A percentile compares a stretch with the other conserved stretches of the same genome.
Evolutionary conservation across 306 rosid species (phyloP).

Genomic region (Spatholobus suberectus): DNA sequence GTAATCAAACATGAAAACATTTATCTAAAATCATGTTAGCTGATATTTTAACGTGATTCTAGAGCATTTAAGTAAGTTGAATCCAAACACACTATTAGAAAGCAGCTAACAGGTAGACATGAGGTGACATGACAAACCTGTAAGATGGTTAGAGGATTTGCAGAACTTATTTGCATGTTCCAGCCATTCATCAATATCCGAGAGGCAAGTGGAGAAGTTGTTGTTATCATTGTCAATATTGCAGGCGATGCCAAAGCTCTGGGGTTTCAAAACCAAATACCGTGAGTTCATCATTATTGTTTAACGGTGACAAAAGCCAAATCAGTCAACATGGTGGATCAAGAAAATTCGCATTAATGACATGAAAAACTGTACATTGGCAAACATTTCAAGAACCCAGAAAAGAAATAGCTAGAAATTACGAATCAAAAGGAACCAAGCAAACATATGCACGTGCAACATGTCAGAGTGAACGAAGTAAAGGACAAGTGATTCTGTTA

Average conservation of each 20-base stretch:
- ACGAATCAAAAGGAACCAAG: neutral
- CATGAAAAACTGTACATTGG: neutral
- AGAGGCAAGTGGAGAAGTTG: slow-evolving; percentile 33
- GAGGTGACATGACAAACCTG: slow-evolving; percentile 40
- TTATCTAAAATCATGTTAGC: neutral
- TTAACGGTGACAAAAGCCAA: neutral
- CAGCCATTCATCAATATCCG: slow-evolving; percentile 58
- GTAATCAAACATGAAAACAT: no score
- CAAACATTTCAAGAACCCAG: slow-evolving; percentile 20
- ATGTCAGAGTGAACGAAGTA: neutral
- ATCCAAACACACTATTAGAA: neutral
- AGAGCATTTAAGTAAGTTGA: neutral
- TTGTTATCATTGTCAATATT: neutral
- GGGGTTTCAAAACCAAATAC: slow-evolving; percentile 8
- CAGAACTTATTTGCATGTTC: slow-evolving; percentile 51
- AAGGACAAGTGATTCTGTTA: no score
- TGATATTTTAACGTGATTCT: neutral
- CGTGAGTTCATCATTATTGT: neutral
- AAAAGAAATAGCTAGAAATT: slow-evolving; percentile 9
- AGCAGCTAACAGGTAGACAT: neutral
- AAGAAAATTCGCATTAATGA: neutral
- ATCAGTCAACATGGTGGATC: neutral
- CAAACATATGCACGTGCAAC: neutral
- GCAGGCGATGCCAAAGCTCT: slow-evolving; percentile 36
- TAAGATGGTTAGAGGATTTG: slow-evolving; percentile 25